Percentiles rank a stretch among this genome's conserved stretches.
These are phyloP conservation scores for Schizophyllum amplum DNA, from an alignment of 1,284 basidiomycete species.

Conservation along the genomic window DNA sequence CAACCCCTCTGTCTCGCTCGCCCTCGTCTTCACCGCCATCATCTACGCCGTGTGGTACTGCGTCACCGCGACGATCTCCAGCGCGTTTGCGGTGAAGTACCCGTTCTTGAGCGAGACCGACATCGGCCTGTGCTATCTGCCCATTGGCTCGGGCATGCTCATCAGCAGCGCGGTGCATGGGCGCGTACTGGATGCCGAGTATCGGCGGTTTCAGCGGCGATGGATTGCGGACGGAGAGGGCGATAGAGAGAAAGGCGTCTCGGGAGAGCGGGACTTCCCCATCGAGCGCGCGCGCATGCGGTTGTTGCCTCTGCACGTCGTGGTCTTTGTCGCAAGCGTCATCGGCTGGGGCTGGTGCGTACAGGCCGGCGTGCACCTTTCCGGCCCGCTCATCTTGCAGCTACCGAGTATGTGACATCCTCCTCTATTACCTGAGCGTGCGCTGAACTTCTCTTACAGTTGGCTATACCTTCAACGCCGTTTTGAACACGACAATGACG, in stretches of 20 bases:
- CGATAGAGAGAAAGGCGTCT: conserved; percentile 10
- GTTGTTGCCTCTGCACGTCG: conserved; percentile 32
- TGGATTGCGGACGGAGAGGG: conserved; percentile 6
- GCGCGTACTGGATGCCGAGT: conserved; percentile 50
- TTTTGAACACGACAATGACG: background rate
- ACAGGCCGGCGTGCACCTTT: conserved; percentile 39
- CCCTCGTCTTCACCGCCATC: conserved; percentile 54
- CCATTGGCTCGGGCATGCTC: conserved; percentile 52
- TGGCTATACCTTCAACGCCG: background rate
- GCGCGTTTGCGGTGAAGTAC: conserved; percentile 50
- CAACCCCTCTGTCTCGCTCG: conserved; percentile 51
- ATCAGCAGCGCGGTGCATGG: conserved; percentile 42
- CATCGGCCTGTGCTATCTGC: conserved; percentile 64
- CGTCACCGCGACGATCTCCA: conserved; percentile 57
- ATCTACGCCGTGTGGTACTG: conserved; percentile 58
- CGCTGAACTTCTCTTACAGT: background rate
- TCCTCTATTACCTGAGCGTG: background rate
- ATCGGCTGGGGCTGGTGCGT: conserved; percentile 66
- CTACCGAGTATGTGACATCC: background rate
- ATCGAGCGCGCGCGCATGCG: conserved; percentile 48
- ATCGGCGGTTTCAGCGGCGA: conserved; percentile 23
- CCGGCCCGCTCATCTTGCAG: conserved; percentile 34
- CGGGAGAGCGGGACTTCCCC: conserved; percentile 38
- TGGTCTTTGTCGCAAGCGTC: conserved; percentile 32
- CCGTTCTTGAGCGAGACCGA: conserved; percentile 54